Base-by-base conservation (phyloP, 192 early-diverging fungal genomes). In the Backusella morwellensis region DNA sequence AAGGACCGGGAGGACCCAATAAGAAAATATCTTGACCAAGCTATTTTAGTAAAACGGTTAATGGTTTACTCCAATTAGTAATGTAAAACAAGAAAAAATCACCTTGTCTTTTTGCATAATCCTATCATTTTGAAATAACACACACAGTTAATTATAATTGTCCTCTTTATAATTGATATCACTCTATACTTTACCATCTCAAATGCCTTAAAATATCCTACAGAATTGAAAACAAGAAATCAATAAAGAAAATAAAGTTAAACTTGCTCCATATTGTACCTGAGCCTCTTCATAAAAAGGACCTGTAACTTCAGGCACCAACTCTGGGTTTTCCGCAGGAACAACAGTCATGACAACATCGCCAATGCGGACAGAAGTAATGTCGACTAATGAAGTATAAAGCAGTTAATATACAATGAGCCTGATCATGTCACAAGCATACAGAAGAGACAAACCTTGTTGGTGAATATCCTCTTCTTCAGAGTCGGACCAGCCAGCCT, bases 21-120 rank as follows among this genome's bases (percentile, higher is more conserved):
- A 95, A 84, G 78, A 95, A 95, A 81, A 94, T 91, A 78, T 95
- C 93, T 85, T 95, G 94, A 5, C 90, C 86, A 12, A 94, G 83
- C 77, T 78, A 74, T 32, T 12, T 29, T 32, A 35, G 40, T 29
- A n/a, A 70, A 21, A 44, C 11, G 38, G 38, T 42, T 41, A 36
- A 26, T 21, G 6, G 3, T 19, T 63, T 70, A 40, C 71, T 50
- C 47, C 47, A 50, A 50, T 50, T 50, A 50, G 1, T 50, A 50
- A 50, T n/a, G 1, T 50, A 50, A n/a, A 50, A 50, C n/a, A 44
- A 32, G 32, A 32, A 50, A 50, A 63, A 29, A 11, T 35, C 41
- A 84, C 72, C 72, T 85, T 87, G 50, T 93, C 93, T 76, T 95
- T 95, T 81, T 94, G 91, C 88, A 95, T 93, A 84, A 95, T 94